Evolutionary conservation across 2,329 filamentous ascomycete species (phyloP).

Genomic region (Colletotrichum cordylinicola): DNA sequence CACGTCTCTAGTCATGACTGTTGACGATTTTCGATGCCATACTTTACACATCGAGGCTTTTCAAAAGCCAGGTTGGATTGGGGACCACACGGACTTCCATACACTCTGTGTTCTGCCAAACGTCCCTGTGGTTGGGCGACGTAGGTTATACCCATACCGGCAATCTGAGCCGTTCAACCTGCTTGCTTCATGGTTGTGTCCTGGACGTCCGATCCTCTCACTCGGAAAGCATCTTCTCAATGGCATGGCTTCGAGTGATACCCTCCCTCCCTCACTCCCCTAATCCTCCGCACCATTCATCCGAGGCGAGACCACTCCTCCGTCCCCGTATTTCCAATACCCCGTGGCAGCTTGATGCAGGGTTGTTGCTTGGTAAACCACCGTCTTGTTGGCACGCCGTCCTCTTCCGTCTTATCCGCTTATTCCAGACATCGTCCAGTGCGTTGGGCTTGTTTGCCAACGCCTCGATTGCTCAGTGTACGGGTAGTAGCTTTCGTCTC

Average conservation of each 20-base stretch:
- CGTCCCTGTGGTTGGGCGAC: too few relatives aligned
- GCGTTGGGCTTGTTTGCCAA: too few relatives aligned
- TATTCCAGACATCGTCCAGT: too few relatives aligned
- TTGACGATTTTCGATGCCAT: not conserved
- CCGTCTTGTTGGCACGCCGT: rapidly evolving
- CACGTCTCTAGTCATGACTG: too few relatives aligned
- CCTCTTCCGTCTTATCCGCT: not conserved
- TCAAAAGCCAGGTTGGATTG: too few relatives aligned
- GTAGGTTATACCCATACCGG: too few relatives aligned
- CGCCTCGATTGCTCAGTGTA: too few relatives aligned
- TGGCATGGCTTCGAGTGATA: not conserved
- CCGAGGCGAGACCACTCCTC: not conserved
- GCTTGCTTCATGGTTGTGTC: too few relatives aligned
- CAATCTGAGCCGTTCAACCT: not conserved
- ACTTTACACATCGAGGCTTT: not conserved
- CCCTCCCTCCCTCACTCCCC: not conserved
- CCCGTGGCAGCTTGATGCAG: not conserved
- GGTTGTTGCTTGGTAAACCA: not conserved
- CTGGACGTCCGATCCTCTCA: not conserved
- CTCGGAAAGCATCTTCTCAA: not conserved
- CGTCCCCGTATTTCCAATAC: not conserved
- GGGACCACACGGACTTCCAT: rapidly evolving
- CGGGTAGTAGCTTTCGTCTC: too few relatives aligned
- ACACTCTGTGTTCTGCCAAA: too few relatives aligned
- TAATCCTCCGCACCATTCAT: not conserved